These are phyloP conservation scores for Fusarium sp. DNA, from an alignment of 2,329 filamentous ascomycete species.

Conservation along the genomic window DNA sequence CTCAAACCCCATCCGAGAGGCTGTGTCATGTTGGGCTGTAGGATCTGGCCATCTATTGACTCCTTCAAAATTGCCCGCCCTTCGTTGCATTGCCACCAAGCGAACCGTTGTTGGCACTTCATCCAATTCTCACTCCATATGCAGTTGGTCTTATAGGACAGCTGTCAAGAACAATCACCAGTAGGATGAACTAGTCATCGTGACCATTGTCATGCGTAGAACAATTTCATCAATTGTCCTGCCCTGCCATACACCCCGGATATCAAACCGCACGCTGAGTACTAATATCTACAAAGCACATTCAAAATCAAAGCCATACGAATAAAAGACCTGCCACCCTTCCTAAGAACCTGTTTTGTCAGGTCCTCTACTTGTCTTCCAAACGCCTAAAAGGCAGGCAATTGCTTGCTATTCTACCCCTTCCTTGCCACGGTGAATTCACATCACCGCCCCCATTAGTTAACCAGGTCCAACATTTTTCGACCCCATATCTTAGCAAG, in stretches of 20 bases:
- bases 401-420: conserved; percentile 8
- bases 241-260: conserved; percentile 28
- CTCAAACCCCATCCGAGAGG: conserved; percentile 3
- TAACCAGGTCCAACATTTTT: background rate
- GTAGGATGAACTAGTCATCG: background rate
- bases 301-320: conserved; percentile 29
- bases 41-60: conserved; percentile 1
- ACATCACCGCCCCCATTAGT: background rate
- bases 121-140: background rate
- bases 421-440: conserved; percentile 1
- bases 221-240: conserved; percentile 37
- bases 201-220: background rate
- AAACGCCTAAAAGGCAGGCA: conserved; percentile 29
- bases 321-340: conserved; percentile 34
- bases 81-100: conserved; percentile 9
- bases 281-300: conserved; percentile 40
- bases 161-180: background rate
- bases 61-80: background rate
- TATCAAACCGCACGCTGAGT: conserved; percentile 38
- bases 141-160: background rate
- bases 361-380: conserved; percentile 8
- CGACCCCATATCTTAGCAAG: background rate
- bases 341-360: conserved; percentile 13
- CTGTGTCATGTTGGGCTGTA: conserved; percentile 12
- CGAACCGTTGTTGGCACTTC: background rate